A percentile compares a stretch with the other conserved stretches of the same genome.
phyloP scores from a whole-genome alignment of 257 asterid genomes.

The Nemophila menziesii region DNA sequence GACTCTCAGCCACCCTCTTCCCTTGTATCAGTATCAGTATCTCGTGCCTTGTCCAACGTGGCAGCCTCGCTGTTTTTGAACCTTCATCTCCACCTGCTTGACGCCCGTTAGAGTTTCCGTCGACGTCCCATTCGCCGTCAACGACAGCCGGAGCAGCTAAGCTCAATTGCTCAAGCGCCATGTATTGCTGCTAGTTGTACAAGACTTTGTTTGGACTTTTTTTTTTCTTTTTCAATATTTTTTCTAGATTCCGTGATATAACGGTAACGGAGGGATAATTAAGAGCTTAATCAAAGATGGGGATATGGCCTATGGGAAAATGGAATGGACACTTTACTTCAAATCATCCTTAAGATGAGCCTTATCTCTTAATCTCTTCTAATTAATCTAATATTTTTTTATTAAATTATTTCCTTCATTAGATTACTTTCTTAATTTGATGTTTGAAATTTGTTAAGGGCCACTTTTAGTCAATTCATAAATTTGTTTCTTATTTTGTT shows the following conservation, averaged over 20 bases:
- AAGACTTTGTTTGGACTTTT: neutral
- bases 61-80: slow-evolving; percentile 51
- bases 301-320: neutral
- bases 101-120: slow-evolving; percentile 28
- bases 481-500: neutral
- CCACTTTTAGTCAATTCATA: neutral
- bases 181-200: slow-evolving; percentile 8
- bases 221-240: neutral
- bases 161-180: slow-evolving; percentile 31
- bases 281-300: no score
- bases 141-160: slow-evolving; percentile 8
- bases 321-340: slow-evolving; percentile 4
- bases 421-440: neutral
- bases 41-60: slow-evolving; percentile 92
- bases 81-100: slow-evolving; percentile 37
- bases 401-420: neutral
- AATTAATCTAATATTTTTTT: neutral
- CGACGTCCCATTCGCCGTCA: slow-evolving; percentile 28
- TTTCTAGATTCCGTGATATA: neutral
- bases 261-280: neutral
- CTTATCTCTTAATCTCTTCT: neutral
- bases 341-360: slow-evolving; percentile 1
- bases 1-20: slow-evolving; percentile 62
- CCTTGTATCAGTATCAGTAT: slow-evolving; percentile 87
- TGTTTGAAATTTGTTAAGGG: neutral